Base-by-base conservation (phyloP, 768 basidiomycete species). In the Panus rudis region DNA sequence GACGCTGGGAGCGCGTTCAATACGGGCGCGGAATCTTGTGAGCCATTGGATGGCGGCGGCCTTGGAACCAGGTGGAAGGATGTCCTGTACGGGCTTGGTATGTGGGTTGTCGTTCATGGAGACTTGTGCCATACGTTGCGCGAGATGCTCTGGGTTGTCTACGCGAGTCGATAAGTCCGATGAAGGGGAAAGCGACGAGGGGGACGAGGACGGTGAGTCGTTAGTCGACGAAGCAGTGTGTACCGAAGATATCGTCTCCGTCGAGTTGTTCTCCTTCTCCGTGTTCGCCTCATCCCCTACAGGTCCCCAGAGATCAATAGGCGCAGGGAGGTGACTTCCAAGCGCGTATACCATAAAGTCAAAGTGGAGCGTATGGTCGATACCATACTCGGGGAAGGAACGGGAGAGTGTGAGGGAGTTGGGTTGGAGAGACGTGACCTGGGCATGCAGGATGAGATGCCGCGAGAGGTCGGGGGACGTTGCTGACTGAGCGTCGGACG, bases 281-380 rank as follows among this genome's bases (percentile, higher is more conserved):
- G 35, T 41, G 27, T 43, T 43, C 2, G 44, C 27, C 19, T 51
- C 51, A 17, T 51, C 49, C 3, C 39, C 44, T 8, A 49, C 49
- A 21, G 59, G 48, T 4, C 58, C 66, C 79, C 79, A 81, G 11
- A 79, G 58, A 50, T 79, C 65, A 16, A 80, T 69, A 14, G 78
- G 74, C 1, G 65, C 51, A 0, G 78, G 78, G 0, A 79, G 62
- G 33, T 71, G 70, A 13, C 76, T 75, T 1, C 81, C 82, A 2
- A 81, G 72, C 0, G 80, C 80, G 38, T 81, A 75, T 13, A 83
- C 63, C 4, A 72, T 66, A 42, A 73, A 81, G 47, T 82, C 77
- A 47, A 76, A 82, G 11, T 59, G 53, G 4, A 82, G 53, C 3
- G 52, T 57, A 5, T 50, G 46, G 17, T 40, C 47, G 39, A 75